phyloP scores from a whole-genome alignment of 768 basidiomycete genomes.

The Boletus sensibilis region DNA sequence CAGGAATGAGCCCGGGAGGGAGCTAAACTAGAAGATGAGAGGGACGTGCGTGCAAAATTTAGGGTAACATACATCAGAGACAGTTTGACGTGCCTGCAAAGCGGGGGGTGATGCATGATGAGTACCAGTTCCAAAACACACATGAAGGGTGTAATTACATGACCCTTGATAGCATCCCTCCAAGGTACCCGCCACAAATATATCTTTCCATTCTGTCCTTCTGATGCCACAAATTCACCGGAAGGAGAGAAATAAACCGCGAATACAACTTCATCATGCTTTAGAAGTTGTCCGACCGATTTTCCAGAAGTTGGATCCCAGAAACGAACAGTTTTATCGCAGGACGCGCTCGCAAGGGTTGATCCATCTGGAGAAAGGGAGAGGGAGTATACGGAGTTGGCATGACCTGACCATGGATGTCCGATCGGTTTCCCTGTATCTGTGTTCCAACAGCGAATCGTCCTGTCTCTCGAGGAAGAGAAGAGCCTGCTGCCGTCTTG shows the following conservation, averaged over 20 bases:
- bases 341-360: constrained; percentile 1
- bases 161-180: too few relatives aligned
- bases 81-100: too few relatives aligned
- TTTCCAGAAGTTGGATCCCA: neutral
- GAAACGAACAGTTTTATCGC: constrained; percentile 4
- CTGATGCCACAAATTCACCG: constrained; percentile 1
- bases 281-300: neutral
- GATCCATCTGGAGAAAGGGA: neutral
- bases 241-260: constrained; percentile 8
- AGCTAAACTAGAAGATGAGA: too few relatives aligned
- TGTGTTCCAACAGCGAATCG: constrained; percentile 10
- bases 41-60: neutral
- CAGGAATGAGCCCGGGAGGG: too few relatives aligned
- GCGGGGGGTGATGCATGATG: neutral
- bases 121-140: neutral
- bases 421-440: constrained; percentile 2
- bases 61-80: too few relatives aligned
- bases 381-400: neutral
- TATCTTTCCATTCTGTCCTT: neutral
- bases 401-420: constrained; percentile 16
- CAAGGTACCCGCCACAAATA: constrained; percentile 2
- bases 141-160: neutral
- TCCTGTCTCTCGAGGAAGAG: neutral
- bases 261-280: neutral
- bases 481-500: neutral